Evolutionary conservation across 169 alveolate species (phyloP).

Genomic region (Cryptosporidium sp.): DNA sequence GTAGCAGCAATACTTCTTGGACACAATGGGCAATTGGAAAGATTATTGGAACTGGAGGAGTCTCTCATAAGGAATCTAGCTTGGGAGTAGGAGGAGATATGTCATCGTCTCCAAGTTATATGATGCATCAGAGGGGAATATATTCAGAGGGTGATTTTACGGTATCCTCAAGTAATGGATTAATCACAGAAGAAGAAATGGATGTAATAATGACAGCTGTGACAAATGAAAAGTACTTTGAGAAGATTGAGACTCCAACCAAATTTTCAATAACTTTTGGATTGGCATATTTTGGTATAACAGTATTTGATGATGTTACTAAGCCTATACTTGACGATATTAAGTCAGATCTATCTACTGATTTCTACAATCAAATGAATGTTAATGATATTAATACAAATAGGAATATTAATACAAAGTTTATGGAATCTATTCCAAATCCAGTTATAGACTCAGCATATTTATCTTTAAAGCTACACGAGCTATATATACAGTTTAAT

Average conservation of each 20-base stretch:
- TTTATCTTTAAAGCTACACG: conserved; percentile 30
- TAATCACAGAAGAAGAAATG: conserved; percentile 73
- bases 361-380: background rate
- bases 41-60: conserved; percentile 24
- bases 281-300: conserved; percentile 57
- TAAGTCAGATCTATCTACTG: background rate
- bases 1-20: conserved; percentile 21
- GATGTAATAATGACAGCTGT: conserved; percentile 72
- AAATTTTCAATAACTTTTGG: conserved; percentile 68
- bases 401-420: conserved; percentile 24
- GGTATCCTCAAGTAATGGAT: conserved; percentile 33
- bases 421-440: conserved; percentile 70
- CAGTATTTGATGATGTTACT: conserved; percentile 64
- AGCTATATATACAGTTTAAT: conserved; percentile 39
- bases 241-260: conserved; percentile 72
- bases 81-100: background rate
- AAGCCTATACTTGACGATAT: conserved; percentile 28
- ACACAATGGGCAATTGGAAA: conserved; percentile 70
- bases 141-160: conserved; percentile 38
- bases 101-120: conserved; percentile 49
- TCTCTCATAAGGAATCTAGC: background rate
- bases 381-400: conserved; percentile 10
- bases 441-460: conserved; percentile 9
- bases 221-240: conserved; percentile 70
- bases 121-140: conserved; percentile 52